These are phyloP conservation scores for Knufia fluminis DNA, from an alignment of 2,329 filamentous ascomycete species.

Conservation along the genomic window DNA sequence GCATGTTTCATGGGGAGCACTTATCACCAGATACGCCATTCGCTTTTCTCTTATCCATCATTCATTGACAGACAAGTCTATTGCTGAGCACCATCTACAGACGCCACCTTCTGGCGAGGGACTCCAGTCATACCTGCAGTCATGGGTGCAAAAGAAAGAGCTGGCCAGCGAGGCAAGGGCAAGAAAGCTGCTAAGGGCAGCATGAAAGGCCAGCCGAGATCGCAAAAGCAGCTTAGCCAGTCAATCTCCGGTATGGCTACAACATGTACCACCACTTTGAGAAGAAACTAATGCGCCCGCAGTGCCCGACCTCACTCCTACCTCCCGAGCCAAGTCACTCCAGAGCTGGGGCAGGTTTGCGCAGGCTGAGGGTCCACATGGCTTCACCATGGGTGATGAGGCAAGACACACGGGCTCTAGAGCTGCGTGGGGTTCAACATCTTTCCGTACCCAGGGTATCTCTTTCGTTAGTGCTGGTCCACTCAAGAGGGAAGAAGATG, in stretches of 20 bases:
- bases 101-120: background rate
- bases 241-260: slow-evolving; percentile 10
- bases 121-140: background rate
- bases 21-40: too few species aligned
- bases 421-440: slow-evolving; percentile 39
- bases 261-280: background rate
- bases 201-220: slow-evolving; percentile 12
- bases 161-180: slow-evolving; percentile 15
- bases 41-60: too few species aligned
- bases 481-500: slow-evolving; percentile 29
- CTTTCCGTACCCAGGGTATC: slow-evolving; percentile 48
- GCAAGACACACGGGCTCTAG: slow-evolving; percentile 46
- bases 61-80: too few species aligned
- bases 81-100: background rate
- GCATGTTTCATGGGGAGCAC: too few species aligned
- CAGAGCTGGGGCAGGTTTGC: slow-evolving; percentile 10
- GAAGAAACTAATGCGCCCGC: slow-evolving; percentile 6
- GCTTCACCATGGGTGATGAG: slow-evolving; percentile 47
- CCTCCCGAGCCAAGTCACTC: background rate
- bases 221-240: slow-evolving; percentile 12
- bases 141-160: slow-evolving; percentile 21
- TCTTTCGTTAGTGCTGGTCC: slow-evolving; percentile 53
- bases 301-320: slow-evolving; percentile 12
- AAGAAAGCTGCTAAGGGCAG: slow-evolving; percentile 16
- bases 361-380: slow-evolving; percentile 14